Percentiles rank a stretch among this genome's conserved stretches.
Evolutionary conservation across 2,329 filamentous ascomycete species (phyloP).

Genomic region (Ambrosiella beaveri): DNA sequence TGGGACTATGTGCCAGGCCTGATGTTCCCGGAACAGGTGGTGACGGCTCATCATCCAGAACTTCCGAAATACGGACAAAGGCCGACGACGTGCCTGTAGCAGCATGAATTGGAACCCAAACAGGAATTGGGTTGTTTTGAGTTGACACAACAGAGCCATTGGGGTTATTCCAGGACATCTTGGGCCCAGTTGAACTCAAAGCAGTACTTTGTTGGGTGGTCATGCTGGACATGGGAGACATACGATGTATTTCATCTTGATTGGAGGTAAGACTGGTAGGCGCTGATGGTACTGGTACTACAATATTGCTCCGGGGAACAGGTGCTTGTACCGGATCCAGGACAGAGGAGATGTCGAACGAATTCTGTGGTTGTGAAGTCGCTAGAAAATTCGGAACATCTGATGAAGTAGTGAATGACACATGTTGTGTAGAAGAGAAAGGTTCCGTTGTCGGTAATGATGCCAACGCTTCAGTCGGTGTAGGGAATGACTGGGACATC

Average conservation of each 20-base stretch:
- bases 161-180: not conserved
- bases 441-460: not conserved
- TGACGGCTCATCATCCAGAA: constrained; percentile 7
- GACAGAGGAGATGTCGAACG: not conserved
- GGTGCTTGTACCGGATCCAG: not conserved
- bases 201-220: not conserved
- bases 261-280: not conserved
- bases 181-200: not conserved
- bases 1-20: constrained; percentile 6
- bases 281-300: not conserved
- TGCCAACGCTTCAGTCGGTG: not conserved
- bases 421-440: not conserved
- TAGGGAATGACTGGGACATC: not conserved
- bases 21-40: not conserved
- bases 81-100: constrained; percentile 5
- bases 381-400: not conserved
- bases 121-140: constrained; percentile 8
- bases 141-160: not conserved
- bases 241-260: not conserved
- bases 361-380: not conserved
- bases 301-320: not conserved
- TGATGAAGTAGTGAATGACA: not conserved
- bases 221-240: not conserved
- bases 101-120: constrained; percentile 11
- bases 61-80: constrained; percentile 11